These are phyloP conservation scores for Beauveria brongniartii DNA, from an alignment of 2,329 filamentous ascomycete genomes.

Conservation along the genomic window DNA sequence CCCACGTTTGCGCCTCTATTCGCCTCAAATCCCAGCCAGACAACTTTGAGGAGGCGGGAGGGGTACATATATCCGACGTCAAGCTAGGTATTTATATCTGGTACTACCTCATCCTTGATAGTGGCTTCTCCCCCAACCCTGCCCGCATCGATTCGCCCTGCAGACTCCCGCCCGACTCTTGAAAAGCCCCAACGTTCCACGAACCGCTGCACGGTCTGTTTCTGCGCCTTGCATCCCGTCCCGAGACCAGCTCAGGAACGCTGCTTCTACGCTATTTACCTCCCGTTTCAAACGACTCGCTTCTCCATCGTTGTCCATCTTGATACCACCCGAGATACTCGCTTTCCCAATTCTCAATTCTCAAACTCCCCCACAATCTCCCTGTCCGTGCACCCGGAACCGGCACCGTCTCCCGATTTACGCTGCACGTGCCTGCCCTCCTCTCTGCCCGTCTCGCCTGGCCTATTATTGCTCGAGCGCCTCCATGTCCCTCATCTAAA, in stretches of 20 bases:
- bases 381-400: not conserved
- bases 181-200: not conserved
- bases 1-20: constrained; percentile 1
- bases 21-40: not conserved
- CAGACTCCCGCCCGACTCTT: not conserved
- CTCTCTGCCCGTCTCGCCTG: not conserved
- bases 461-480: not conserved
- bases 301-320: too few species aligned
- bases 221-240: constrained; percentile 2
- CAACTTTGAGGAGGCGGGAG: not conserved
- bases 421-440: constrained; percentile 7
- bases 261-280: not conserved
- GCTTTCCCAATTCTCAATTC: not conserved
- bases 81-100: not conserved
- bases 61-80: not conserved
- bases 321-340: not conserved
- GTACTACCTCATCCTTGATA: not conserved
- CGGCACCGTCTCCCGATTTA: not conserved
- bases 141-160: not conserved
- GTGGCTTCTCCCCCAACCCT: not conserved
- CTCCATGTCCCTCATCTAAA: constrained; percentile 5
- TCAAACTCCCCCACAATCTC: not conserved
- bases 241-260: not conserved
- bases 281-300: not conserved
- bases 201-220: constrained; percentile 3